Evolutionary conservation across 176 grass and related monocot genomes (phyloP), one percentile per base, ranked within the genome.

Genomic region (Eleusine coracana): DNA sequence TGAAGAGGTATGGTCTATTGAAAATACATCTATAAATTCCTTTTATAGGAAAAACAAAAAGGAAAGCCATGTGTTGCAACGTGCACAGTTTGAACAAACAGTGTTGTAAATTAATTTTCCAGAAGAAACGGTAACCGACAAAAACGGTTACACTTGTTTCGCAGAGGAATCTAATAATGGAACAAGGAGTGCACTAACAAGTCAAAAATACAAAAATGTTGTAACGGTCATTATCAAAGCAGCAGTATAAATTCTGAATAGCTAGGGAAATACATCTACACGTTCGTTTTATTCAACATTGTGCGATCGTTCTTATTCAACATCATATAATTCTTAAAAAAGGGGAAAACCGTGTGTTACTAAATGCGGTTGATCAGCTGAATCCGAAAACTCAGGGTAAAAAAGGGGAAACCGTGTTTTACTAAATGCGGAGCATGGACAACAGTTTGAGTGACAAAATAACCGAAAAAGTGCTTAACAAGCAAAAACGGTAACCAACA

Each of bases 401-500:
- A 59, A 1, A 23, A 25, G 7, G 21, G 56, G 2, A 55, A 55
- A 5, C 6, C 52, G 20, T 55, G 52, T 55, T 16, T 1, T 55
- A 0, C 20, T 59, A 10, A 62, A 77, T 77, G 37, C 34, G 60
- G 20, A 29, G 28, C 55, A 7, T 64, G 28, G 9, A 76, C 41
- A 65, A 13, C 25, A 20, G 61, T 79, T 50, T 66, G 21, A 36
- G 60, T 8, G 15, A 10, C 3, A 31, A 41, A 73, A 55, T 23
- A 72, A 69, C 13, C 40, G 48, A 80, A 11, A 71, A 81, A 63
- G 45, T 45, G 29, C 20, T n/a, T 25, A 12, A 42, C 16, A 31
- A 82, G 48, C 23, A n/a, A n/a, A n/a, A n/a, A n/a, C n/a, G n/a
- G n/a, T 25, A 12, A 42, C 16, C 48, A 72, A 78, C 29, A 75